A percentile compares a stretch with the other conserved stretches of the same genome.
Conservation (phyloP, 2,329 filamentous ascomycete genomes). For the Hortaea sp. region DNA sequence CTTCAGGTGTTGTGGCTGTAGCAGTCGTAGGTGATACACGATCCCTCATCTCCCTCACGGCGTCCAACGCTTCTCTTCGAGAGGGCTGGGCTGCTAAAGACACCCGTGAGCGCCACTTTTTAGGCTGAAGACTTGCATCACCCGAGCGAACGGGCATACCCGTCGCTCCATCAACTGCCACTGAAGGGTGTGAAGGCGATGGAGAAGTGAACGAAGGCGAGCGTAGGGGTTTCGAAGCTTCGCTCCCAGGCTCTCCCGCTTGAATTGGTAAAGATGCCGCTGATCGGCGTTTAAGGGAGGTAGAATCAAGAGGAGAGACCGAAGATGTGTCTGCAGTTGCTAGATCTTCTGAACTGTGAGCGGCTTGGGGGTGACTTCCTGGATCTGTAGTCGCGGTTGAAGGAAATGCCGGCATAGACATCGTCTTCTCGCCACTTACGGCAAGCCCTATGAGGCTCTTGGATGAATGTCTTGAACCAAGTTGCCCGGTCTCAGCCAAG, state of each 20-base stretch:
- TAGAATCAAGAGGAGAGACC: not conserved
- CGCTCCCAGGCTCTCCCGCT: not conserved
- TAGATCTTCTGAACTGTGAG: no score
- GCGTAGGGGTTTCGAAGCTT: slow-evolving; percentile 12
- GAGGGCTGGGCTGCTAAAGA: slow-evolving; percentile 4
- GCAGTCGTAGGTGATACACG: slow-evolving; percentile 4
- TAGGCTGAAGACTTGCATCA: slow-evolving; percentile 11
- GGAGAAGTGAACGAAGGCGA: slow-evolving; percentile 20
- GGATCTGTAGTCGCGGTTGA: not conserved
- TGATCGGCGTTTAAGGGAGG: slow-evolving; percentile 12
- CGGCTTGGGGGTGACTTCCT: not conserved
- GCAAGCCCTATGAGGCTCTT: not conserved
- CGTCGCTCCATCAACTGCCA: slow-evolving; percentile 20
- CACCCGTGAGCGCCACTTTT: slow-evolving; percentile 10
- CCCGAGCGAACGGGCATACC: slow-evolving; percentile 17
- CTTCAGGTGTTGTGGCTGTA: not conserved
- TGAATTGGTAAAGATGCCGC: slow-evolving; percentile 9
- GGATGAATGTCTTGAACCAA: not conserved
- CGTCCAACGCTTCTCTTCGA: slow-evolving; percentile 21
- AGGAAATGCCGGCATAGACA: slow-evolving; percentile 15
- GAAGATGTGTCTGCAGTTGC: not conserved
- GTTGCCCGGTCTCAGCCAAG: not conserved
- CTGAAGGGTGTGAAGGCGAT: slow-evolving; percentile 14
- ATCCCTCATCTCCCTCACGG: slow-evolving; percentile 18
- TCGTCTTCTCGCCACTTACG: slow-evolving; percentile 14